Percentiles rank a stretch among this genome's conserved stretches.
Conservation (phyloP, 768 basidiomycete genomes). For the Gloeophyllum trabeum region DNA sequence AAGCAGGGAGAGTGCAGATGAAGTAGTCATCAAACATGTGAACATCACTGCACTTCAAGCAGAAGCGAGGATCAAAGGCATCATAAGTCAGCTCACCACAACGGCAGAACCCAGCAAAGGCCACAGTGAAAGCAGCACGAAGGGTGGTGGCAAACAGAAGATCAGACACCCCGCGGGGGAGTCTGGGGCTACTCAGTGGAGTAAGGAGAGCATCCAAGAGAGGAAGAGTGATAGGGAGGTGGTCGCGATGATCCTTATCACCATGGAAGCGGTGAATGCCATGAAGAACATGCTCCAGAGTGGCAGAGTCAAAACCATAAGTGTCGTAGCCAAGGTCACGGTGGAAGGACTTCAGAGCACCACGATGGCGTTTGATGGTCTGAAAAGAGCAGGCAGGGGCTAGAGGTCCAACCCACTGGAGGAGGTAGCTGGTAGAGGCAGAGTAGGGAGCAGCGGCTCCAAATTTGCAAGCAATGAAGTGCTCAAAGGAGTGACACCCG, state of each 20-base stretch:
- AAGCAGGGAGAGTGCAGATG: conserved; percentile 18
- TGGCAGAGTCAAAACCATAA: conserved; percentile 4
- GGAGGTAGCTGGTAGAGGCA: conserved; percentile 2
- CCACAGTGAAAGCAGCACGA: not conserved
- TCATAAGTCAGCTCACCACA: conserved; percentile 2
- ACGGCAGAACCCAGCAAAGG: not conserved
- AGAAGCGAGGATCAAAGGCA: not conserved
- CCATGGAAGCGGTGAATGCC: conserved; percentile 9
- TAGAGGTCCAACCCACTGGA: conserved; percentile 13
- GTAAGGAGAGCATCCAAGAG: conserved; percentile 5
- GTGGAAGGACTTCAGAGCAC: conserved; percentile 14
- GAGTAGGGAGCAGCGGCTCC: not conserved
- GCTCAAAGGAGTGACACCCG: conserved; percentile 19
- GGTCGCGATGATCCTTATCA: conserved; percentile 3
- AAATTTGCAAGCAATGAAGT: conserved; percentile 11
- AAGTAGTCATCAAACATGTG: conserved; percentile 10
- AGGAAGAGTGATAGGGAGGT: conserved; percentile 3
- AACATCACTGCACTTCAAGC: not conserved
- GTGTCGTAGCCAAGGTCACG: conserved; percentile 13
- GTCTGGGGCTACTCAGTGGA: not conserved
- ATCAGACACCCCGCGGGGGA: no score
- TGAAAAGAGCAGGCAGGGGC: conserved; percentile 8
- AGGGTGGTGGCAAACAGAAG: not conserved
- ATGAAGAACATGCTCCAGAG: conserved; percentile 13
- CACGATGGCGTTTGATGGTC: conserved; percentile 18